A percentile compares a stretch with the other conserved stretches of the same genome.
Conservation (phyloP, 805 yeast genomes). For the Myxozyma nipponensis region DNA sequence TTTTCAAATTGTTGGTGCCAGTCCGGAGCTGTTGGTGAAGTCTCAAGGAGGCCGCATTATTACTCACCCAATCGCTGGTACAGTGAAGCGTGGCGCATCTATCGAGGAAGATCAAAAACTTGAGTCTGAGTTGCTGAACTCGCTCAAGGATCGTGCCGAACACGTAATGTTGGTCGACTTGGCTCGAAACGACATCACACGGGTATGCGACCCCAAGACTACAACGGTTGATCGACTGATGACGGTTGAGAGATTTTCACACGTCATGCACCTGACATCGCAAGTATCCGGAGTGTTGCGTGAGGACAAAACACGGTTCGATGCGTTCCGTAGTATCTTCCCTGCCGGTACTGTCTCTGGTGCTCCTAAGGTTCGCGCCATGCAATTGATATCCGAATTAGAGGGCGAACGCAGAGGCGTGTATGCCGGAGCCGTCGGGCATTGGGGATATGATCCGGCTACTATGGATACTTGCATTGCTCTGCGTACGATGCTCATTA, state of each 20-base stretch:
- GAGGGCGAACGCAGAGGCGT: conserved; percentile 93
- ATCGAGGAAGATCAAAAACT: conserved; percentile 84
- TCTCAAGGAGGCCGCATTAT: conserved; percentile 74
- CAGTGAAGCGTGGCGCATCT: conserved; percentile 85
- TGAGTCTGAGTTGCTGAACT: conserved; percentile 67
- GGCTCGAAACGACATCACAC: conserved; percentile 92
- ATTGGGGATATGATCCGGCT: conserved; percentile 94
- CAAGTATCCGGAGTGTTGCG: conserved; percentile 92
- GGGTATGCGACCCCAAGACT: conserved; percentile 84
- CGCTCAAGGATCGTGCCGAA: conserved; percentile 92
- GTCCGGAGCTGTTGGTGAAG: conserved; percentile 90
- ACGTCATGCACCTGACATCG: conserved; percentile 93
- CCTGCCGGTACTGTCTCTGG: conserved; percentile 99
- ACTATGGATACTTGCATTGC: conserved; percentile 98
- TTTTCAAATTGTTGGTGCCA: conserved; percentile 95
- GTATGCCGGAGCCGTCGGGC: conserved; percentile 98
- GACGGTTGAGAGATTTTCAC: conserved; percentile 89
- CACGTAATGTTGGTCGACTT: conserved; percentile 98
- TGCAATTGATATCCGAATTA: conserved; percentile 87
- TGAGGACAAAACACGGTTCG: conserved; percentile 80
- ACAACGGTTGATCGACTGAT: conserved; percentile 84
- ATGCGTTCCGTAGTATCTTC: conserved; percentile 95
- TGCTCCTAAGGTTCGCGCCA: conserved; percentile 95
- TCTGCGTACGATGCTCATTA: conserved; percentile 91
- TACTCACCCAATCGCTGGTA: conserved; percentile 98